phyloP scores from a whole-genome alignment of 805 yeast genomes.

The Suhomyces emberorum region DNA sequence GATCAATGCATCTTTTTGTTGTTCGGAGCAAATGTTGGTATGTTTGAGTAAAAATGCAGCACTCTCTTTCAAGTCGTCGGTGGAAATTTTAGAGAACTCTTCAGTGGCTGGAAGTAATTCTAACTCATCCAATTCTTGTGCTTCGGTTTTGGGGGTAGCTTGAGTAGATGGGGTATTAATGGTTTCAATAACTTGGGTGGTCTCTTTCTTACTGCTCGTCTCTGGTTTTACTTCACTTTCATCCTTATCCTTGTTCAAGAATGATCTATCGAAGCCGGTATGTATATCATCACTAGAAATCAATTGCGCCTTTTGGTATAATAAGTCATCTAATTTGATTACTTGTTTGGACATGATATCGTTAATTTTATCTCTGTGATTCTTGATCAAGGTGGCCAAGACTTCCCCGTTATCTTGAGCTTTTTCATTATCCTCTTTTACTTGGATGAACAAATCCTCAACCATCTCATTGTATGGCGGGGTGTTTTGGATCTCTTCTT shows the following conservation, averaged over 20 bases:
- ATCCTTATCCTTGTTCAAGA: constrained; percentile 57
- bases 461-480: constrained; percentile 89
- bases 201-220: constrained; percentile 10
- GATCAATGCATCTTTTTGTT: constrained; percentile 86
- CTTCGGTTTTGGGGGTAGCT: constrained; percentile 1
- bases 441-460: constrained; percentile 80
- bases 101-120: constrained; percentile 61
- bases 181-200: constrained; percentile 28
- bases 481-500: constrained; percentile 38
- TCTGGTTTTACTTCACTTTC: constrained; percentile 13
- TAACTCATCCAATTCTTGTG: constrained; percentile 45
- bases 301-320: constrained; percentile 66
- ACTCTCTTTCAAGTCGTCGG: constrained; percentile 46
- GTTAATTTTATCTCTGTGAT: constrained; percentile 69
- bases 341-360: constrained; percentile 61
- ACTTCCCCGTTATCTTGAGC: constrained; percentile 35
- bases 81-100: constrained; percentile 57
- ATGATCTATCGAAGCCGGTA: constrained; percentile 87
- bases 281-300: constrained; percentile 89
- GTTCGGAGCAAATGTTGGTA: constrained; percentile 68
- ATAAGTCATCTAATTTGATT: constrained; percentile 62
- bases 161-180: constrained; percentile 16
- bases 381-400: constrained; percentile 39
- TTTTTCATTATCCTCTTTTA: constrained; percentile 57
- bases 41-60: constrained; percentile 54